Conservation (phyloP, 2,329 filamentous ascomycete genomes). For the Stromatinia cepivora region DNA sequence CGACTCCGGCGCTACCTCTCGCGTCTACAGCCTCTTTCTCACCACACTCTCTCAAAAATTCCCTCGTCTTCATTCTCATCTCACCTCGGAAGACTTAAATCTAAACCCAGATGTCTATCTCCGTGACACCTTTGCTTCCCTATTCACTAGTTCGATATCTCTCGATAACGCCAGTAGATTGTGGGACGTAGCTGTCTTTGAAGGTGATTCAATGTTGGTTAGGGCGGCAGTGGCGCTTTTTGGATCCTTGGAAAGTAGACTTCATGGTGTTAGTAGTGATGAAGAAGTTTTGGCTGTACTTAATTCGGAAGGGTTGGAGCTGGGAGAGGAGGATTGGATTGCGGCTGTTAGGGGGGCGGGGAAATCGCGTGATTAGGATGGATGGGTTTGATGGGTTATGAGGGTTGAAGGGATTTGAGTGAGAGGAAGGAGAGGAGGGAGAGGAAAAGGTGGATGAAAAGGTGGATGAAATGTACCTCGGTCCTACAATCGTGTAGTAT, state of each 20-base stretch:
- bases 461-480: neutral
- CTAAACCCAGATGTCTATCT: conserved; percentile 56
- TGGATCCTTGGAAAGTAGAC: conserved; percentile 49
- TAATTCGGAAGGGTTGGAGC: conserved; percentile 24
- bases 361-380: conserved; percentile 27
- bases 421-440: neutral
- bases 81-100: conserved; percentile 52
- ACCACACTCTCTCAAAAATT: conserved; percentile 66
- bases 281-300: conserved; percentile 32
- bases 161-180: conserved; percentile 71
- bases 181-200: conserved; percentile 83
- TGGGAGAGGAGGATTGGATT: conserved; percentile 38
- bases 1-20: conserved; percentile 66
- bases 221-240: conserved; percentile 70
- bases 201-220: conserved; percentile 72
- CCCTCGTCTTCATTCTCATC: conserved; percentile 61
- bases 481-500: neutral
- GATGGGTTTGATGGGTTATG: neutral
- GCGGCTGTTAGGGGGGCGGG: conserved; percentile 33
- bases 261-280: conserved; percentile 45
- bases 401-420: neutral
- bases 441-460: conserved; percentile 2
- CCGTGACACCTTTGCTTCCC: conserved; percentile 58
- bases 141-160: conserved; percentile 64
- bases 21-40: conserved; percentile 68